Percentiles rank a stretch among this genome's conserved stretches.
Evolutionary conservation across 208 protist species (phyloP).

Genomic region (Leishmania braziliensis): DNA sequence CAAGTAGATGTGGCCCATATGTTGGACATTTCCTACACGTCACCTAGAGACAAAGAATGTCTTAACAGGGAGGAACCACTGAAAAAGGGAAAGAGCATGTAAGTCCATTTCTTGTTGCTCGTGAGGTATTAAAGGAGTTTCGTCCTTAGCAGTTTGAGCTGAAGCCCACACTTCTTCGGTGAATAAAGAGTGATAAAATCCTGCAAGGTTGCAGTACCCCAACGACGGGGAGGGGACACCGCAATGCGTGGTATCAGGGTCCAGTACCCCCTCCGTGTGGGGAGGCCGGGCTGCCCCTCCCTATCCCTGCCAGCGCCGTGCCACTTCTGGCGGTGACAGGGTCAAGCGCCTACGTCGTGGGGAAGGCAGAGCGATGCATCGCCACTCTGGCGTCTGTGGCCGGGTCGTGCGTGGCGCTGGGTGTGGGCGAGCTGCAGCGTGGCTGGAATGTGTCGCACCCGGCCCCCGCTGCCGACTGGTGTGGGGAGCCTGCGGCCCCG

Average conservation of each 20-base stretch:
- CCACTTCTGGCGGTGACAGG: background rate
- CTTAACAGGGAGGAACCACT: no score
- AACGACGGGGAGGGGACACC: background rate
- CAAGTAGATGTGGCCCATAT: background rate
- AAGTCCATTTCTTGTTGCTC: background rate
- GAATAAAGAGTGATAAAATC: background rate
- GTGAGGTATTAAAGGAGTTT: no score
- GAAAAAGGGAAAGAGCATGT: no score
- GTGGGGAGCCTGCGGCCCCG: background rate
- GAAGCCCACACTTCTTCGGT: background rate
- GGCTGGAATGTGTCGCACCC: background rate
- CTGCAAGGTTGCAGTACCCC: background rate
- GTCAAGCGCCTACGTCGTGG: background rate
- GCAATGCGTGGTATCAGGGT: background rate
- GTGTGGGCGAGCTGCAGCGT: background rate
- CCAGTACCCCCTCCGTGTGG: background rate
- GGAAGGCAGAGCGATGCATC: background rate
- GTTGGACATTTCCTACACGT: background rate
- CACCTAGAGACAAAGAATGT: no score
- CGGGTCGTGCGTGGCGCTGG: background rate
- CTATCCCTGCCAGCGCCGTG: background rate
- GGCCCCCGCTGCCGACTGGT: background rate
- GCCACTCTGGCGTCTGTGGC: background rate
- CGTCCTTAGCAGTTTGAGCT: background rate
- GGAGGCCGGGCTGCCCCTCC: background rate